These are phyloP conservation scores for Parathielavia appendiculata DNA, from an alignment of 495 filamentous ascomycete genomes.

Conservation along the genomic window DNA sequence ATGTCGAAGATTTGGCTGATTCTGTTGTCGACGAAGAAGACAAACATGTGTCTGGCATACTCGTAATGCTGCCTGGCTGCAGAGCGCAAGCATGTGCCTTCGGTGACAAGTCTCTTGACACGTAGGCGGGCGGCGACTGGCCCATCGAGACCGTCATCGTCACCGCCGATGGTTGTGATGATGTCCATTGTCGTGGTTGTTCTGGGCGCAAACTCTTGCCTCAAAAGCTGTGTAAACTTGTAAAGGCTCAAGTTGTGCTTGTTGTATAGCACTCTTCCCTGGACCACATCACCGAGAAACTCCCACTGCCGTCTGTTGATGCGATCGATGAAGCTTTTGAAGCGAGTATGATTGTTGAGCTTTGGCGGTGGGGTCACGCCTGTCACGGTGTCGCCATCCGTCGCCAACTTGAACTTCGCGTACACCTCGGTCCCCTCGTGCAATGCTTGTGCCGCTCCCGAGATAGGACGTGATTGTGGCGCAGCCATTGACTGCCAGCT, in stretches of 20 bases:
- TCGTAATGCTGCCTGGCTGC: slow-evolving; percentile 1
- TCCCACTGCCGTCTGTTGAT: slow-evolving; percentile 24
- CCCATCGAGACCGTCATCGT: slow-evolving; percentile 2
- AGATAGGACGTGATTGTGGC: too few relatives aligned
- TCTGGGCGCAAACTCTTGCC: slow-evolving; percentile 17
- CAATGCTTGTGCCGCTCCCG: background rate
- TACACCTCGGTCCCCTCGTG: background rate
- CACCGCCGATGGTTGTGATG: slow-evolving; percentile 21
- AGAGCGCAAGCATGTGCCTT: background rate
- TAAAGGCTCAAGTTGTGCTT: slow-evolving; percentile 23
- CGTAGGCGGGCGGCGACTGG: slow-evolving; percentile 16
- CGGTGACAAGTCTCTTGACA: slow-evolving; percentile 10
- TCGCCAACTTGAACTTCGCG: background rate
- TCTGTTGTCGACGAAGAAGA: slow-evolving; percentile 24
- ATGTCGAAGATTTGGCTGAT: slow-evolving; percentile 24
- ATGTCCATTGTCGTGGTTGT: slow-evolving; percentile 20
- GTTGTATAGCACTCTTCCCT: slow-evolving; percentile 23
- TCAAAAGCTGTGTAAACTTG: slow-evolving; percentile 22
- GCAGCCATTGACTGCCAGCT: too few relatives aligned
- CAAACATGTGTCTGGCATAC: slow-evolving; percentile 22
- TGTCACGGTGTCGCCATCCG: background rate
- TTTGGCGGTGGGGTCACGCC: slow-evolving; percentile 12
- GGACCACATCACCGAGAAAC: slow-evolving; percentile 14
- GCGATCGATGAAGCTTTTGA: slow-evolving; percentile 20
- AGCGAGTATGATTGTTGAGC: slow-evolving; percentile 15